Evolutionary conservation across 306 rosid genomes (phyloP), one percentile per base, ranked within the genome.

Genomic region (Vachellia collinsii): DNA sequence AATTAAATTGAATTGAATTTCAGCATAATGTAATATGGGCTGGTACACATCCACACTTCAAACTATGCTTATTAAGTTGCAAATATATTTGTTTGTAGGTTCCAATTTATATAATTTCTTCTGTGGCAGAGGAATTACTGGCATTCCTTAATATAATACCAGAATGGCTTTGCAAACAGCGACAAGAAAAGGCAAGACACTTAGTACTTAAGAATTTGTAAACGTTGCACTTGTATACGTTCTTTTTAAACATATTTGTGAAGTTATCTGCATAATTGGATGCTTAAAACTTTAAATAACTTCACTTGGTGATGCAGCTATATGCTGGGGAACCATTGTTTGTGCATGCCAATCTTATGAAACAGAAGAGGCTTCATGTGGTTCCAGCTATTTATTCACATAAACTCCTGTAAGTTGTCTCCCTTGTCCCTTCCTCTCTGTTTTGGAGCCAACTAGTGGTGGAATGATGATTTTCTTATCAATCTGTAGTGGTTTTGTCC

Each of bases 61-160:
- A 69, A 42, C 38, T 68, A 58, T 65, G 69, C 50, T 59, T 74
- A 42, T 59, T 74, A 56, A 70, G 46, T 53, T 39, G 14, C 39
- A 7, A 23, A 29, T 54, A 34, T 75, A 67, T 58, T 46, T 44
- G 25, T 80, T 77, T 89, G 77, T 81, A 94, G 98, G 93, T 94
- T 79, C 97, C 98, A 46, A 82, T 94, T 82, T 94, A 86, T 86
- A 83, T 94, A 22, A 86, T 94, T 75, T 94, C 97, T 73, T 94
- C 92, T 22, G 87, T 90, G 64, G 92, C 93, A n/a, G 91, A 94
- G 86, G 93, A 92, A 75, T 85, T 94, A 80, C 83, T 94, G 80
- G 88, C 94, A 72, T 87, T 86, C 75, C 88, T 89, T 74, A 90
- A 91, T 83, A 77, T 86, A 76, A 87, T 92, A 77, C 97, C 98